Conservation (phyloP, 768 basidiomycete species). For the Termitomyces sp. region DNA sequence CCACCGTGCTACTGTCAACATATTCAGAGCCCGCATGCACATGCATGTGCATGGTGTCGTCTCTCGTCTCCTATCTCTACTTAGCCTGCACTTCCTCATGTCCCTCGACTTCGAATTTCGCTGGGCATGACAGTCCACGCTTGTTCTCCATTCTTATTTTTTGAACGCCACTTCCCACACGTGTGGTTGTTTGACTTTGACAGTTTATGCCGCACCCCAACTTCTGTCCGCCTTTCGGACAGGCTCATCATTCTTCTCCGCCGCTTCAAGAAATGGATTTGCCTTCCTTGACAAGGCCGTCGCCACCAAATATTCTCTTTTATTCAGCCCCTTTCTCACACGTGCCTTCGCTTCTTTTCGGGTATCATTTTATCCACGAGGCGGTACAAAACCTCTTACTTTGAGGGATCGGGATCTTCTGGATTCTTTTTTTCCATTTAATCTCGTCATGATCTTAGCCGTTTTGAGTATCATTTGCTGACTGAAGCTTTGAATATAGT, state of each 20-base stretch:
- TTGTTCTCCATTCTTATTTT: slow-evolving; percentile 1
- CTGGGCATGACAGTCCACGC: background rate
- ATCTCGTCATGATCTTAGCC: background rate
- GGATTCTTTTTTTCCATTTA: background rate
- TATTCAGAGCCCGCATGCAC: background rate
- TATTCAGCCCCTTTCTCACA: background rate
- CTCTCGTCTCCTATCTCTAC: background rate
- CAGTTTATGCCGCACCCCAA: background rate
- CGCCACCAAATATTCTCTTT: background rate
- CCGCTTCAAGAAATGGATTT: background rate
- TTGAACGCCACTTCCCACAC: background rate
- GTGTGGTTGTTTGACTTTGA: background rate
- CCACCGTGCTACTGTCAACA: background rate
- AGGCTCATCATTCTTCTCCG: background rate
- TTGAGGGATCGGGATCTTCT: background rate
- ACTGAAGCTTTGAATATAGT: slow-evolving; percentile 31
- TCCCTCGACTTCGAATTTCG: background rate
- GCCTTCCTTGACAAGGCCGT: no score
- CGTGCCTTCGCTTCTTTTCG: background rate
- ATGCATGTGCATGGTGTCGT: no score
- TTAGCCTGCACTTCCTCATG: background rate
- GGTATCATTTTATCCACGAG: background rate
- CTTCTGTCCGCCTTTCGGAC: background rate
- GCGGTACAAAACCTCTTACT: background rate
- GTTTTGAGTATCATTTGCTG: slow-evolving; percentile 2